phyloP scores from a whole-genome alignment of 2,329 filamentous ascomycete genomes.

The Fusarium agapanthi region DNA sequence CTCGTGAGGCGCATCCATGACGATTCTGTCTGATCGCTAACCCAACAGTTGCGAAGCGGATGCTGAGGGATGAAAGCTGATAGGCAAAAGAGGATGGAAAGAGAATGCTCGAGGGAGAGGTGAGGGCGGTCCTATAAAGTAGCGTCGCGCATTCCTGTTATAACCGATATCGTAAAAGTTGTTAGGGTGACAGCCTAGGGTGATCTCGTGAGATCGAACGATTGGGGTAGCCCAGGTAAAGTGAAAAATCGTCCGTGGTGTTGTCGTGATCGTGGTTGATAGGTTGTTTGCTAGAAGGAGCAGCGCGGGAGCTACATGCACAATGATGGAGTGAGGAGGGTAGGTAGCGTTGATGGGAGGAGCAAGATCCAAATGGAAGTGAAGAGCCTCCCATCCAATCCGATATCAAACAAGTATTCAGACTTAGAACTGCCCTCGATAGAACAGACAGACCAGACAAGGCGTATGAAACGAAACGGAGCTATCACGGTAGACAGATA shows the following conservation, averaged over 20 bases:
- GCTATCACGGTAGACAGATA: slow-evolving; percentile 7
- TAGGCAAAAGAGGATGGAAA: slow-evolving; percentile 5
- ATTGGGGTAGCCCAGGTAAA: background rate
- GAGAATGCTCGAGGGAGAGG: slow-evolving; percentile 12
- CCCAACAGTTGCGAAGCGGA: slow-evolving; percentile 25
- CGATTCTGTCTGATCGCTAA: slow-evolving; percentile 23
- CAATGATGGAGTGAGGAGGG: background rate
- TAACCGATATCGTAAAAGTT: background rate
- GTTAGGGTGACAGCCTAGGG: background rate
- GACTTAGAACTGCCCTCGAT: background rate
- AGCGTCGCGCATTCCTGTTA: slow-evolving; percentile 36
- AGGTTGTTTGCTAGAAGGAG: slow-evolving; percentile 3
- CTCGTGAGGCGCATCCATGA: slow-evolving; percentile 37
- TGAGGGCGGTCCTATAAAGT: slow-evolving; percentile 18
- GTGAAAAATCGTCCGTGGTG: background rate
- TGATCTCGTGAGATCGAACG: background rate
- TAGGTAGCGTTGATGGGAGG: background rate
- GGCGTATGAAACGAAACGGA: slow-evolving; percentile 1
- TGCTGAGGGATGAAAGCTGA: slow-evolving; percentile 2
- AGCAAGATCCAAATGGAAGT: background rate
- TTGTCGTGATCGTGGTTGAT: slow-evolving; percentile 7
- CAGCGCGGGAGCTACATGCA: background rate
- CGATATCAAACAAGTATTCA: slow-evolving; percentile 21
- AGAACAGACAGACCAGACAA: background rate
- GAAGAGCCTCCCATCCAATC: slow-evolving; percentile 2